phyloP scores from a whole-genome alignment of 768 basidiomycete species.

The Ramaria rubella region DNA sequence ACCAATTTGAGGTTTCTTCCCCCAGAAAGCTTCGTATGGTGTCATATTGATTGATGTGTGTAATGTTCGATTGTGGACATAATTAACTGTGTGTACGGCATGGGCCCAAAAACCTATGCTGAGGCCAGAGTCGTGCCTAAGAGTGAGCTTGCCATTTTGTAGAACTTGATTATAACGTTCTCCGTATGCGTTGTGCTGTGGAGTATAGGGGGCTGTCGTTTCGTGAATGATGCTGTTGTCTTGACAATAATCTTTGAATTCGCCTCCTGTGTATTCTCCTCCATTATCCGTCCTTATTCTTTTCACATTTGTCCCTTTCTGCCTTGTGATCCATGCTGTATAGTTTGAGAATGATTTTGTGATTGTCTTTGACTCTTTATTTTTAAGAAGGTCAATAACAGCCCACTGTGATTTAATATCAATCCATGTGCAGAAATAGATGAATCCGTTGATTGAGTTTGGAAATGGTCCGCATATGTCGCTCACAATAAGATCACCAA shows the following conservation, averaged over 20 bases:
- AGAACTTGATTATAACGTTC: neutral
- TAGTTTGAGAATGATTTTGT: neutral
- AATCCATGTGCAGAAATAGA: neutral
- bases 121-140: neutral
- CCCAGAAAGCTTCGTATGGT: constrained; percentile 19
- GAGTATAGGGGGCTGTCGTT: constrained; percentile 30
- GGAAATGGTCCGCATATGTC: neutral
- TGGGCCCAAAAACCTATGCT: neutral
- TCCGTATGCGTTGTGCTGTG: constrained; percentile 29
- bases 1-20: constrained; percentile 18
- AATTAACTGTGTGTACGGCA: neutral
- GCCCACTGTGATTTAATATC: neutral
- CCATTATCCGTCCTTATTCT: neutral
- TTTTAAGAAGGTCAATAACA: neutral
- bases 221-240: constrained; percentile 26
- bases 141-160: neutral
- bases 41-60: constrained; percentile 10
- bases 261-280: constrained; percentile 13
- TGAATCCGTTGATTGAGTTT: no score
- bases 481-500: neutral
- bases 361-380: neutral
- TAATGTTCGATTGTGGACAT: constrained; percentile 6
- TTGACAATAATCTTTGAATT: constrained; percentile 18
- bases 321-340: neutral
- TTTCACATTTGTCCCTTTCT: neutral